Evolutionary conservation across 495 filamentous ascomycete species (phyloP).

Genomic region (Penicillium crystallinum): DNA sequence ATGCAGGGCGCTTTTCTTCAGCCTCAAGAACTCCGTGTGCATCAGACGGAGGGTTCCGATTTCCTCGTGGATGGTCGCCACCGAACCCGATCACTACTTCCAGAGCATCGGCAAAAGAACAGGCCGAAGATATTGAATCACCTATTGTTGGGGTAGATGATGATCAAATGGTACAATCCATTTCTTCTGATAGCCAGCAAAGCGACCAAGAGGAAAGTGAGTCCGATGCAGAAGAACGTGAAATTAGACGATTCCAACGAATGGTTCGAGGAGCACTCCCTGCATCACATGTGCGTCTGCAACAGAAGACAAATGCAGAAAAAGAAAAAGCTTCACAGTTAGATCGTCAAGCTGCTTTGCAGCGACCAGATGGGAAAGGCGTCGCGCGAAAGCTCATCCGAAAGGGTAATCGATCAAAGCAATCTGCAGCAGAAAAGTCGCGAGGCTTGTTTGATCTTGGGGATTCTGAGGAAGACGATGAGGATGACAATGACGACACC

Average conservation of each 20-base stretch:
- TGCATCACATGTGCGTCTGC: conserved; percentile 81
- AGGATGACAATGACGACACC: conserved; percentile 27
- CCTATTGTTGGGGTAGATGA: conserved; percentile 15
- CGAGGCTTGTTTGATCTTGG: conserved; percentile 47
- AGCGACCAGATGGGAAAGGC: conserved; percentile 33
- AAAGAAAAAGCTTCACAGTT: conserved; percentile 26
- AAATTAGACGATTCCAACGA: conserved; percentile 39
- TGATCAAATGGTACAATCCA: conserved; percentile 17
- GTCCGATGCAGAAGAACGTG: conserved; percentile 19
- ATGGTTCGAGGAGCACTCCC: conserved; percentile 81
- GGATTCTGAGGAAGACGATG: conserved; percentile 44
- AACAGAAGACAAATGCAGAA: conserved; percentile 43
- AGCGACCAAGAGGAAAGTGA: conserved; percentile 12
- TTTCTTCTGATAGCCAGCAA: conserved; percentile 12
- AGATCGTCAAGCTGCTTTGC: conserved; percentile 14
- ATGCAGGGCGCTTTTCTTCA: conserved; percentile 31
- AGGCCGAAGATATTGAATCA: conserved; percentile 2
- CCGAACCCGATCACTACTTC: conserved; percentile 24
- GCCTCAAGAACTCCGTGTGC: conserved; percentile 11
- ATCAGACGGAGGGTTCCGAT: conserved; percentile 31
- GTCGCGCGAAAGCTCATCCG: conserved; percentile 40
- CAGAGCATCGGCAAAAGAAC: conserved; percentile 3
- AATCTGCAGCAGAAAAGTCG: conserved; percentile 10
- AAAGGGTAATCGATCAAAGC: conserved; percentile 14
- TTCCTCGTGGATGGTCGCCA: conserved; percentile 36